phyloP scores from a whole-genome alignment of 441 rosid genomes.

The Brassica hybrid region DNA sequence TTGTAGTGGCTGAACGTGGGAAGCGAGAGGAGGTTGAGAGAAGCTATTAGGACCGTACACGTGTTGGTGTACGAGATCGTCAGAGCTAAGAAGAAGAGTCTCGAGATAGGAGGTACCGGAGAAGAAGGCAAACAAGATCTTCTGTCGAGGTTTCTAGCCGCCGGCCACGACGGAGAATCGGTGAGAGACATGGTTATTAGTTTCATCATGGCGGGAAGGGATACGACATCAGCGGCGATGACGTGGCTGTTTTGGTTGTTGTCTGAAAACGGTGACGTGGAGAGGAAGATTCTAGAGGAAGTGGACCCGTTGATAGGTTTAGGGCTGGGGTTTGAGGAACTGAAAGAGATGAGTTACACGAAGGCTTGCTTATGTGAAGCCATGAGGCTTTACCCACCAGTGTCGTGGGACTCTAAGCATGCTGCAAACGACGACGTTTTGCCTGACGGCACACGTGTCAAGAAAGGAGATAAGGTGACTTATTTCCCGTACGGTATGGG shows the following conservation, averaged over 20 bases:
- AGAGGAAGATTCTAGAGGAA: conserved; percentile 49
- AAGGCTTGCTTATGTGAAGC: conserved; percentile 82
- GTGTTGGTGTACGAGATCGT: conserved; percentile 54
- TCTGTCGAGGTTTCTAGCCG: conserved; percentile 57
- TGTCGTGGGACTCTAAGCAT: conserved; percentile 89
- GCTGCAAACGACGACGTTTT: conserved; percentile 59
- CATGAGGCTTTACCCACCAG: conserved; percentile 88
- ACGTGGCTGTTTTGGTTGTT: conserved; percentile 88
- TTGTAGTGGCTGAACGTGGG: conserved; percentile 67
- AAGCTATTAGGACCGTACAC: conserved; percentile 59
- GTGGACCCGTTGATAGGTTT: conserved; percentile 37
- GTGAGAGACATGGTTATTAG: conserved; percentile 77
- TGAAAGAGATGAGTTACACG: conserved; percentile 62
- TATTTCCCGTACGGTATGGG: conserved; percentile 91
- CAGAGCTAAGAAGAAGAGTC: conserved; percentile 44
- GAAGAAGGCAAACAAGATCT: conserved; percentile 52
- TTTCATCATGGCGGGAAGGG: conserved; percentile 86
- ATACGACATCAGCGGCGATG: conserved; percentile 84
- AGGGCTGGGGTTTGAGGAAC: conserved; percentile 53
- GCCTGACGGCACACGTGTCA: conserved; percentile 71
- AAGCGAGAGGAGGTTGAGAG: conserved; percentile 58
- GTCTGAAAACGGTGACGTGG: conserved; percentile 44
- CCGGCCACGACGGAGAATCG: conserved; percentile 56
- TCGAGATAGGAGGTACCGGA: conserved; percentile 40
- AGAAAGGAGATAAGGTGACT: conserved; percentile 75